Evolutionary conservation across 192 early-diverging fungal species (phyloP), one percentile per base, ranked within the genome.

Genomic region (Linnemannia schmuckeri): DNA sequence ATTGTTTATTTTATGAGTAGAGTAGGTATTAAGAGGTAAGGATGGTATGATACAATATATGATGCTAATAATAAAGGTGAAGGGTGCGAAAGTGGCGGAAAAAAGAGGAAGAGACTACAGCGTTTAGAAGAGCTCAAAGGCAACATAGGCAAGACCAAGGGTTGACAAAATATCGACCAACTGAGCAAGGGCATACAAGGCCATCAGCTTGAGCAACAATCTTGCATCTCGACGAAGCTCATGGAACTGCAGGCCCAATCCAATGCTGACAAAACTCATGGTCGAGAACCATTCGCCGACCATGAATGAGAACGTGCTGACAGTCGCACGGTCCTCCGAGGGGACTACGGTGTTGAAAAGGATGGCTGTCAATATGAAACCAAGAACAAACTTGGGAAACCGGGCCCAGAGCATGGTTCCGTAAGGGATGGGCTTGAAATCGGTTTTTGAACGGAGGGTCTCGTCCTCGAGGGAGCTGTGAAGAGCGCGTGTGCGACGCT

Each of bases 231-330:
- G 74, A 18, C 85, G 87, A 46, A 92, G 40, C n/a, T 91, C 91
- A 35, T 88, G 84, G 47, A 91, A 88, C 42, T 91, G 89, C n/a
- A 92, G 80, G 3, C 89, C 91, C 66, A 92, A 46, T 2, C 91
- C 91, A 57, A 92, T 92, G 46, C 82, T 89, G 10, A 92, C 91
- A 79, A 92, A 92, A 22, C 89, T 90, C 72, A 92, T 85, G 7
- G 90, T 91, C 22, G 90, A 91, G 63, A 88, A 92, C 89, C 89
- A 91, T 74, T 92, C 91, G 22, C 89, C 85, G 6, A 92, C 87
- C 75, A 90, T 90, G 40, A 92, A 92, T 74, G 90, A 86, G 74
- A 90, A 92, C 1, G 84, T 75, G 42, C 91, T 91, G 18, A 92
- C 91, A 0, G 46, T 44, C 5, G 49, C 42, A 8, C 90, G 80